These are phyloP conservation scores for Sporobolomyces phaffii DNA, from an alignment of 768 basidiomycete species.

Conservation along the genomic window DNA sequence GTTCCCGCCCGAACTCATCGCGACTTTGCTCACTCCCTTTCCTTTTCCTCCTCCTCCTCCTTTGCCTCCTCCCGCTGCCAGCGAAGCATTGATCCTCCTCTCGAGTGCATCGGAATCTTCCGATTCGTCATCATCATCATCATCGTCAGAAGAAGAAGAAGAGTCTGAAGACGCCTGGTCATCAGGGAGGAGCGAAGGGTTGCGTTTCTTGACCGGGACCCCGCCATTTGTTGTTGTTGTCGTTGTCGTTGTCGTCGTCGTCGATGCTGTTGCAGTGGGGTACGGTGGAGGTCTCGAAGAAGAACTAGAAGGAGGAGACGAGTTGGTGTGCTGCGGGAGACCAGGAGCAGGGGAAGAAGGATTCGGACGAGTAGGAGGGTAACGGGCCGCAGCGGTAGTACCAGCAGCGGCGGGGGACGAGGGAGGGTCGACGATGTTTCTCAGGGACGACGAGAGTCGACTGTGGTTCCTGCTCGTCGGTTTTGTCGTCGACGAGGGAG, in stretches of 20 bases:
- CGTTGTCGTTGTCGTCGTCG: background rate
- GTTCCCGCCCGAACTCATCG: slow-evolving; percentile 10
- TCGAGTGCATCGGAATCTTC: slow-evolving; percentile 5
- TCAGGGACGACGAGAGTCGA: background rate
- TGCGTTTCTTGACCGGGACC: background rate
- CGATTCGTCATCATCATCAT: background rate
- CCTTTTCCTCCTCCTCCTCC: background rate
- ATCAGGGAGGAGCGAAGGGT: background rate
- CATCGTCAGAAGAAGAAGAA: background rate
- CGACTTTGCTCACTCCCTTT: too few relatives aligned
- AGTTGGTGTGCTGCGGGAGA: too few relatives aligned
- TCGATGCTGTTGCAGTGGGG: too few relatives aligned
- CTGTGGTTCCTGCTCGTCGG: background rate
- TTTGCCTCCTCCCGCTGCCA: background rate
- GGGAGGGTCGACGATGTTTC: background rate
- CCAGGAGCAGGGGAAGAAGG: background rate
- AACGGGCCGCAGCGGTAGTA: background rate
- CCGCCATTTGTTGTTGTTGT: too few relatives aligned
- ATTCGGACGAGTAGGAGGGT: background rate
- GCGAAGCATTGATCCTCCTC: background rate
- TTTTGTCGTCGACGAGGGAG: too few relatives aligned
- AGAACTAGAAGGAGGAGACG: too few relatives aligned
- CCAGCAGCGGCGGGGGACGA: background rate
- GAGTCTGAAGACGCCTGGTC: slow-evolving; percentile 11
- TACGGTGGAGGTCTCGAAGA: too few relatives aligned